Evolutionary conservation across 768 basidiomycete species (phyloP), one percentile per base, ranked within the genome.

Genomic region (Boletus edulis): DNA sequence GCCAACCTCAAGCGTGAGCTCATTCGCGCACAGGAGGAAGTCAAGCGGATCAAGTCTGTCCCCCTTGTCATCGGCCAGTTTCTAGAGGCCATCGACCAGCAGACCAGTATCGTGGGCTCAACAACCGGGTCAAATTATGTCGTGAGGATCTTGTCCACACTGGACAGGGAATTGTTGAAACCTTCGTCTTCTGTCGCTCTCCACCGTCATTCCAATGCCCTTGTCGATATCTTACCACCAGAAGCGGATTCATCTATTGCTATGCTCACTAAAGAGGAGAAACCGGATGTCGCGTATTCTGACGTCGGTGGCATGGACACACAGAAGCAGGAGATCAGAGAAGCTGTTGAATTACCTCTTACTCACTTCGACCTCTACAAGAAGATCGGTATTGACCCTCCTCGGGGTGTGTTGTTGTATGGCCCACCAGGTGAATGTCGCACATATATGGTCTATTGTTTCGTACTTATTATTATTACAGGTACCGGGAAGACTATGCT

Each of bases 401-500:
- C 97, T 54, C 83, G 97, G 24, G 97, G 97, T 75, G 97, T 99
- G 3, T 75, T 99, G 51, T 80, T 99, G 14, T 98, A 97, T 67
- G 97, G 97, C 1, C 97, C 97, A 34, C 97, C 97, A 67, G 96
- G 95, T 90, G 32, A 57, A 66, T 46, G 79, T 20, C 63, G 14
- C 27, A 31, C 48, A 5, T 14, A 39, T 49, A 2, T 17, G 10
- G 24, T 7, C 47, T 43, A 15, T 31, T 40, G 5, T 27, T 40
- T 38, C 12, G 5, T 27, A 8, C 57, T 60, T 39, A 66, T 52
- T 39, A 43, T 12, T 22, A 46, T 17, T 44, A n/a, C 51, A 94
- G 96, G 97, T 58, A 99, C 97, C 3, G 97, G 97, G 29, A 99
- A 99, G 78, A 99, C 97, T 3, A 98, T 99, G 95, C 78, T 99